Evolutionary conservation across 345 rosid genomes (phyloP).

Genomic region (Schrenkiella parvula): DNA sequence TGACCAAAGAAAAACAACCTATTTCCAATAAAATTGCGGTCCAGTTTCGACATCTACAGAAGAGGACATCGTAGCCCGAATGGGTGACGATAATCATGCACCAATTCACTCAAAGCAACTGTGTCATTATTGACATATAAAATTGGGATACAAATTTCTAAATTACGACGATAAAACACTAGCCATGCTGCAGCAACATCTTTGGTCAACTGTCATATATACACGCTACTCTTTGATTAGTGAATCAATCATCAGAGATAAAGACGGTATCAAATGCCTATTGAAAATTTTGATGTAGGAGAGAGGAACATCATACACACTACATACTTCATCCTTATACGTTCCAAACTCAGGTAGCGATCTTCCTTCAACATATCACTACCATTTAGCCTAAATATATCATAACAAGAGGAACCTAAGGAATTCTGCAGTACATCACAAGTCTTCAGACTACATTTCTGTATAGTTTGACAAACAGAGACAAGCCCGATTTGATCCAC

Average conservation of each 20-base stretch:
- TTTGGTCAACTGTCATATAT: neutral
- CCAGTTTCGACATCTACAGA: neutral
- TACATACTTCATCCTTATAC: neutral
- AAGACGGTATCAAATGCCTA: neutral
- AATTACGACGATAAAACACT: neutral
- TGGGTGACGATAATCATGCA: neutral
- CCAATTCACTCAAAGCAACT: neutral
- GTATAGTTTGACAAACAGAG: neutral
- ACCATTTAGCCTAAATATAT: neutral
- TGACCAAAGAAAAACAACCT: neutral
- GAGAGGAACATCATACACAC: neutral
- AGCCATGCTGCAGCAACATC: neutral
- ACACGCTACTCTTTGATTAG: neutral
- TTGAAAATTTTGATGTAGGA: neutral
- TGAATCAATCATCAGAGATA: constrained; percentile 8
- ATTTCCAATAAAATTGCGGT: neutral
- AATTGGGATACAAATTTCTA: neutral
- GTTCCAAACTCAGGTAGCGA: neutral
- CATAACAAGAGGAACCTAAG: neutral
- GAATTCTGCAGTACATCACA: neutral
- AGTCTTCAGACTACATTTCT: neutral
- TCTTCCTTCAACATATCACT: neutral
- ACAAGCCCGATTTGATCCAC: neutral
- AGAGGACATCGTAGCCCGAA: neutral
- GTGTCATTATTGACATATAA: neutral